Conservation (phyloP, 495 filamentous ascomycete genomes). For the Massariosphaeria phaeospora region DNA sequence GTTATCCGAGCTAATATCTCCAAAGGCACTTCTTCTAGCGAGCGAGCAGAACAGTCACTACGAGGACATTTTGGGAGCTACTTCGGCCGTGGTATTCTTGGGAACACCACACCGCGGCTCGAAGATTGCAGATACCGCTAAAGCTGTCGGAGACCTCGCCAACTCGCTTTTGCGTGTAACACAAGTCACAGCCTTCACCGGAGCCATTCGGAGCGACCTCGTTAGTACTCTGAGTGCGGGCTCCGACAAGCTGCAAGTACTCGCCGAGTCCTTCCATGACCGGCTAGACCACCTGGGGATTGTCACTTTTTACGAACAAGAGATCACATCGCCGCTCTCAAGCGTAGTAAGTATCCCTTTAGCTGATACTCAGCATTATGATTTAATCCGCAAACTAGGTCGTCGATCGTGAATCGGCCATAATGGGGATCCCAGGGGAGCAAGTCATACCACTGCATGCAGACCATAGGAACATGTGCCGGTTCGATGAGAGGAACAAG, state of each 20-base stretch:
- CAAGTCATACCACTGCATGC: slow-evolving; percentile 17
- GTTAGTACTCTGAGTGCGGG: slow-evolving; percentile 6
- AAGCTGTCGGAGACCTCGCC: slow-evolving; percentile 17
- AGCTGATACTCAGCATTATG: background rate
- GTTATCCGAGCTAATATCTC: slow-evolving; percentile 6
- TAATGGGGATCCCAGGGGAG: slow-evolving; percentile 22
- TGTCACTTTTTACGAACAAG: slow-evolving; percentile 23
- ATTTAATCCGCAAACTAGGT: slow-evolving; percentile 14
- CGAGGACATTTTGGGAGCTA: slow-evolving; percentile 8
- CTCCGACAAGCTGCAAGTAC: slow-evolving; percentile 5
- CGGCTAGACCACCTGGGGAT: slow-evolving; percentile 5
- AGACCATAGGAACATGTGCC: slow-evolving; percentile 29
- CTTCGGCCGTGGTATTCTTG: slow-evolving; percentile 23
- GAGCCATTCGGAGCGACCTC: slow-evolving; percentile 15
- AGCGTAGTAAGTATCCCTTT: slow-evolving; percentile 1
- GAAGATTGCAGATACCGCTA: slow-evolving; percentile 4
- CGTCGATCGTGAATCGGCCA: slow-evolving; percentile 22
- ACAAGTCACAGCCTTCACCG: background rate
- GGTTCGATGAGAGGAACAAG: slow-evolving; percentile 13
- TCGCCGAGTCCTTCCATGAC: slow-evolving; percentile 14
- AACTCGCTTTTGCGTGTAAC: slow-evolving; percentile 12
- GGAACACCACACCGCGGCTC: slow-evolving; percentile 31
- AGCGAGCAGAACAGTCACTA: slow-evolving; percentile 2
- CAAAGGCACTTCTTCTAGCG: slow-evolving; percentile 17
- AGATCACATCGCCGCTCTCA: slow-evolving; percentile 2